These are phyloP conservation scores for Podaxis sp. DNA, from an alignment of 768 basidiomycete genomes.

Conservation along the genomic window DNA sequence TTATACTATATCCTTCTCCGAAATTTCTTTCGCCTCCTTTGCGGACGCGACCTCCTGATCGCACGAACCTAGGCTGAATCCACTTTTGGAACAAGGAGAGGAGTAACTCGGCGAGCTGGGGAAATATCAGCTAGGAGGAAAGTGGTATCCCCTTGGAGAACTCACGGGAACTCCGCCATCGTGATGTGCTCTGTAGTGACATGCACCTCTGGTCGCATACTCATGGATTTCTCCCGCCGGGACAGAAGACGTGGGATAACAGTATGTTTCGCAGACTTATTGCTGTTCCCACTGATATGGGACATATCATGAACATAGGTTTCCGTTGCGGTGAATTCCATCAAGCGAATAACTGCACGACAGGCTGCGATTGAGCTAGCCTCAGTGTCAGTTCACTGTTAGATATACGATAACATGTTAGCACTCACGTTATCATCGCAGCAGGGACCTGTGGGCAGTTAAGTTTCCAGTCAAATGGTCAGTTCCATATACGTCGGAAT, in stretches of 20 bases:
- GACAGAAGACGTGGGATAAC: slow-evolving; percentile 16
- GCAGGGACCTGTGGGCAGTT: slow-evolving; percentile 46
- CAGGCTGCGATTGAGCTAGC: slow-evolving; percentile 58
- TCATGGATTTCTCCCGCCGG: slow-evolving; percentile 25
- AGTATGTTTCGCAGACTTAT: slow-evolving; percentile 28
- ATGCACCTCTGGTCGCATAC: slow-evolving; percentile 43
- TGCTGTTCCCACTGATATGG: slow-evolving; percentile 22
- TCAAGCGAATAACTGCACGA: slow-evolving; percentile 62
- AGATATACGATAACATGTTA: not conserved
- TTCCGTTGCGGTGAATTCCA: slow-evolving; percentile 46
- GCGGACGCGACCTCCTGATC: not conserved
- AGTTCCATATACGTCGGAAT: slow-evolving; percentile 8
- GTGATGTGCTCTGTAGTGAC: slow-evolving; percentile 60
- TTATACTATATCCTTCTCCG: slow-evolving; percentile 12
- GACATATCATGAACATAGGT: slow-evolving; percentile 44
- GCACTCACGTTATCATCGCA: slow-evolving; percentile 54
- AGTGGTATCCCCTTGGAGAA: not conserved
- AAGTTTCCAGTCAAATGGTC: not conserved
- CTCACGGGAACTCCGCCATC: slow-evolving; percentile 52
- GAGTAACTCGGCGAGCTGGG: slow-evolving; percentile 2
- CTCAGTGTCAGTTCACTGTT: slow-evolving; percentile 4
- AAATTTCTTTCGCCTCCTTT: slow-evolving; percentile 11
- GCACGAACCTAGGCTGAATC: slow-evolving; percentile 2
- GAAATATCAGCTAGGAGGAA: not conserved
- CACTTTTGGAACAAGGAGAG: slow-evolving; percentile 9